Percentiles rank a stretch among this genome's conserved stretches.
These are phyloP conservation scores for Pichia sp. DNA, from an alignment of 1,139 yeast species.

Conservation along the genomic window DNA sequence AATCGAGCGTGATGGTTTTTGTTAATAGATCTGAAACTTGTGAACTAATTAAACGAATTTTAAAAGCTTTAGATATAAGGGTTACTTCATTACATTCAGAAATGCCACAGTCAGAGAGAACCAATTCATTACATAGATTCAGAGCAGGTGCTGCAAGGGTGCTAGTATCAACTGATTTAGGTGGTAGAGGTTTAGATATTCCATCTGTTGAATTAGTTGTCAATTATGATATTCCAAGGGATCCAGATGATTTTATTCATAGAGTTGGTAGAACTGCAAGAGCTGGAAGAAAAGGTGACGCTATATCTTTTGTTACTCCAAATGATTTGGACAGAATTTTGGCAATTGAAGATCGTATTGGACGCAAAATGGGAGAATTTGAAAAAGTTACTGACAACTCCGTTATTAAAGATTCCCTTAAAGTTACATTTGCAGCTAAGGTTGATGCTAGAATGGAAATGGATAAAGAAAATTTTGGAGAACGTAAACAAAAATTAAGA, in stretches of 20 bases:
- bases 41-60: conserved; percentile 71
- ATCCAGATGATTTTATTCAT: conserved; percentile 94
- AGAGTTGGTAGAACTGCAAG: conserved; percentile 99
- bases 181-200: conserved; percentile 94
- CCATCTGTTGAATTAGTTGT: conserved; percentile 86
- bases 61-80: conserved; percentile 66
- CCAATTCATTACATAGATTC: conserved; percentile 85
- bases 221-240: conserved; percentile 91
- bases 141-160: conserved; percentile 93
- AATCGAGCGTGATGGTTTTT: conserved; percentile 74
- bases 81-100: conserved; percentile 92
- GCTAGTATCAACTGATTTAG: conserved; percentile 91
- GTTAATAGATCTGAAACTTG: conserved; percentile 90
- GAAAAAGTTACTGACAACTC: conserved; percentile 67
- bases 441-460: conserved; percentile 88
- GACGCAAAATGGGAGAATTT: conserved; percentile 68
- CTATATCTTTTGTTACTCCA: conserved; percentile 73
- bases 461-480: conserved; percentile 89
- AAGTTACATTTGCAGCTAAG: conserved; percentile 71
- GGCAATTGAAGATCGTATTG: conserved; percentile 81
- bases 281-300: conserved; percentile 80
- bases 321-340: conserved; percentile 76
- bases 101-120: conserved; percentile 88
- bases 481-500: conserved; percentile 52
- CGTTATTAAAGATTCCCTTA: conserved; percentile 65